Evolutionary conservation across 805 yeast species (phyloP), one percentile per base, ranked within the genome.

Genomic region (Saturnispora besseyi): DNA sequence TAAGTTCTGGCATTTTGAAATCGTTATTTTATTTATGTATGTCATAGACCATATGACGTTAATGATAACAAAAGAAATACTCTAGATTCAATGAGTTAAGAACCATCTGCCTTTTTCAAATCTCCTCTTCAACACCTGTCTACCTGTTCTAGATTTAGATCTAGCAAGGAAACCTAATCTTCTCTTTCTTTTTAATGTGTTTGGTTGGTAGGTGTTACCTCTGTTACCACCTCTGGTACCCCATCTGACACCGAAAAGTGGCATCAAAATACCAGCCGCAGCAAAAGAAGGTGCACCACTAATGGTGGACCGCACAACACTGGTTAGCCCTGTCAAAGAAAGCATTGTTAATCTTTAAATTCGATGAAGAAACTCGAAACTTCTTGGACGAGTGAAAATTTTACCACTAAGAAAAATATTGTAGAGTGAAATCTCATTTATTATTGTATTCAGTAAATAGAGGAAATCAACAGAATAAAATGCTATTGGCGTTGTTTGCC

Each of bases 181-280:
- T 67, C 96, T 82, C 73, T 93, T 93, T 65, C 98, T 78, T 65
- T 86, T 87, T 55, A 87, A 71, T 5, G 95, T 88, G 53, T 88
- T 83, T 47, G 99, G 99, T 68, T 91, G 97, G 68, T 84, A 91
- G 18, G 96, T 87, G 70, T 87, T 85, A 68, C 99, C 98, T 70
- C 96, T 81, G 36, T 64, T 87, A 82, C 84, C 90, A 83, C 74
- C 96, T 68, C 65, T 62, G 40, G 62, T 52, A 36, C 66, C 63
- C 62, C 68, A 65, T 58, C 70, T 63, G 45, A 47, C 50, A 22
- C 50, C 50, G 8, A 47, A 47, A 33, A 47, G 34, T n/a, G 50
- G 50, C 29, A 51, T 13, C 24, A 38, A 9, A 3, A 43, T 51
- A 15, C 22, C 38, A 4, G 52, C 22, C 6, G 41, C 29, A 26